Evolutionary conservation across 1,139 yeast genomes (phyloP).

Genomic region (Saccharomyces hybrid): DNA sequence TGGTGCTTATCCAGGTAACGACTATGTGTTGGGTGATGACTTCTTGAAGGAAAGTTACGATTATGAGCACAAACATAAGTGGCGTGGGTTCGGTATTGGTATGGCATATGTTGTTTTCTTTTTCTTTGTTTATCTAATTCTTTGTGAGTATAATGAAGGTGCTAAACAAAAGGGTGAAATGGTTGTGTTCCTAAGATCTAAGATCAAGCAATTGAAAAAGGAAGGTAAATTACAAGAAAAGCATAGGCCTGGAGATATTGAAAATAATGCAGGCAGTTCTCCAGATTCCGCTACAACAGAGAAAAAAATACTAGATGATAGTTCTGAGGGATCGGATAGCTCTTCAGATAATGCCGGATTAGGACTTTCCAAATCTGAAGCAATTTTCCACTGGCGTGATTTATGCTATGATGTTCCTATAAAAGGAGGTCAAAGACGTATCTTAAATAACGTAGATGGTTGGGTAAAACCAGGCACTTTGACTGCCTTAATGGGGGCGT

Average conservation of each 20-base stretch:
- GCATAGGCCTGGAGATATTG: constrained; percentile 11
- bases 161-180: constrained; percentile 80
- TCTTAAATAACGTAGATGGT: constrained; percentile 66
- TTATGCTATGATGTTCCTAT: constrained; percentile 67
- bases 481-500: constrained; percentile 79
- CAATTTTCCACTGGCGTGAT: constrained; percentile 74
- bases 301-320: constrained; percentile 16
- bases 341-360: constrained; percentile 5
- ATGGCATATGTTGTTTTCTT: constrained; percentile 32
- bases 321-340: not conserved
- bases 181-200: constrained; percentile 52
- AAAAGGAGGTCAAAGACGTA: constrained; percentile 54
- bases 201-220: constrained; percentile 33
- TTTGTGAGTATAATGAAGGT: constrained; percentile 62
- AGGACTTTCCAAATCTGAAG: constrained; percentile 26
- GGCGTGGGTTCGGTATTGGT: constrained; percentile 80
- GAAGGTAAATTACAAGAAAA: constrained; percentile 15
- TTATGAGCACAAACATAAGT: constrained; percentile 53
- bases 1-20: constrained; percentile 54
- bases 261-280: constrained; percentile 12
- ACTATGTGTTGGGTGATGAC: constrained; percentile 47
- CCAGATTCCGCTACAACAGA: constrained; percentile 12
- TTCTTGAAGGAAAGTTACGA: constrained; percentile 49
- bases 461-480: constrained; percentile 75
- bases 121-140: constrained; percentile 35